Base-by-base conservation (phyloP, 345 rosid genomes). In the Eucalyptus tenuipes region DNA sequence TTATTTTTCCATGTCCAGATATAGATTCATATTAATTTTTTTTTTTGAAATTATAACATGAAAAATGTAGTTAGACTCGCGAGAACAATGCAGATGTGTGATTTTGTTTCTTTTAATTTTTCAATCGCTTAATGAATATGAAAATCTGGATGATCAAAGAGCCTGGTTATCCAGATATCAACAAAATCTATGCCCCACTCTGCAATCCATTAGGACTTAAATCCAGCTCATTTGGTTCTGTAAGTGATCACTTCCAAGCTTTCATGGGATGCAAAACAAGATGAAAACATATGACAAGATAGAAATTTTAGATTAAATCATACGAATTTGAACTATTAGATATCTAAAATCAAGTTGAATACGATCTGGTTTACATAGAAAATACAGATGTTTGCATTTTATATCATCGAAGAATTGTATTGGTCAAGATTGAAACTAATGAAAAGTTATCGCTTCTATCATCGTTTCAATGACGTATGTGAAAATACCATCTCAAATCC, bases 171-270 rank as follows among this genome's bases (percentile, higher is more conserved):
- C 49, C 90, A 25, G 89, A 94, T 45, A 20, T 10, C 17, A 92
- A 91, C 89, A 92, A 93, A 86, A 92, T 93, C 25, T 93, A 93
- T 27, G 89, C 92, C 61, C 92, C 94, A 7, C 49, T 86, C 40
- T 94, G 94, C 90, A 44, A 91, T 50, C 37, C 40, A 66, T 86
- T 91, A 16, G 88, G 68, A 81, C 6, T 50, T 45, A 49, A 49
- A 37, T 27, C 87, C 27, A 68, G 86, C 55, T 88, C 90, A 18
- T 8, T 66, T 25, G 88, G 49, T 31, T 68, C 89, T 29, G 92
- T 91, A 90, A 90, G 92, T 89, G 42, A 25, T 53, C 86, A 87
- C 68, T 80, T 27, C 52, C 29, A 82, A 80, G 20, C 66, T 75
- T 75, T 37, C 45, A 37, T 37, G 20, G 14, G 47, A 75, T 75